Evolutionary conservation across 495 filamentous ascomycete genomes (phyloP).

Genomic region (Ramalina peruviana): DNA sequence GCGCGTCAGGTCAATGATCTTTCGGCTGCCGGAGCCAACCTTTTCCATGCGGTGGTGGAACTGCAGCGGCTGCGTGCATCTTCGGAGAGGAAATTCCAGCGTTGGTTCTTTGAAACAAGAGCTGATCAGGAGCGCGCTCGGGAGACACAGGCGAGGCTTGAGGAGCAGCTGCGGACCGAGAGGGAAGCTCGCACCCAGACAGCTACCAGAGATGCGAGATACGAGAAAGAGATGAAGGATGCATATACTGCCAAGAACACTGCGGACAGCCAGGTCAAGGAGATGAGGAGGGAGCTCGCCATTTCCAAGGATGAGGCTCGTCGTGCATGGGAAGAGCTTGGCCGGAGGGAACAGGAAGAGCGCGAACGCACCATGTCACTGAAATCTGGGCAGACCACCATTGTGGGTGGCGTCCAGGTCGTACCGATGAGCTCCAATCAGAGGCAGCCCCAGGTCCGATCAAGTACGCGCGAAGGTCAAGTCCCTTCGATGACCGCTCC

Average conservation of each 20-base stretch:
- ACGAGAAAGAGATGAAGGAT: conserved; percentile 51
- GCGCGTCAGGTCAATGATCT: conserved; percentile 89
- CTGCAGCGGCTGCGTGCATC: conserved; percentile 89
- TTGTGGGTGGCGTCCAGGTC: conserved; percentile 92
- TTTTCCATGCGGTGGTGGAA: conserved; percentile 96
- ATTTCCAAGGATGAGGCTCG: conserved; percentile 96
- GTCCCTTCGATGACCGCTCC: conserved; percentile 12
- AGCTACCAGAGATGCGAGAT: conserved; percentile 43
- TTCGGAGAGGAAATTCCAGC: conserved; percentile 93
- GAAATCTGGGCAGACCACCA: conserved; percentile 72
- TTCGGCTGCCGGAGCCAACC: conserved; percentile 87
- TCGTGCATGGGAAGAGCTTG: conserved; percentile 93
- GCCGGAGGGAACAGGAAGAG: conserved; percentile 86
- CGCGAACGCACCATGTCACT: conserved; percentile 79
- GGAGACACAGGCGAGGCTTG: conserved; percentile 71
- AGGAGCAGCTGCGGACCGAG: conserved; percentile 59
- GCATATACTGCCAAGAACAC: conserved; percentile 31
- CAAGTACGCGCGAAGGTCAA: conserved; percentile 33
- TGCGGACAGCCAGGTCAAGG: conserved; percentile 41
- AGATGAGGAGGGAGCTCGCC: conserved; percentile 79
- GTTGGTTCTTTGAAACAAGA: conserved; percentile 95
- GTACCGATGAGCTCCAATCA: conserved; percentile 60
- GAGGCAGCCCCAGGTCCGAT: conserved; percentile 13
- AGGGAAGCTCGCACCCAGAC: conserved; percentile 53
- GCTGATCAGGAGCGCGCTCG: conserved; percentile 72